These are phyloP conservation scores for Septoria linicola DNA, from an alignment of 2,329 filamentous ascomycete species.

Conservation along the genomic window DNA sequence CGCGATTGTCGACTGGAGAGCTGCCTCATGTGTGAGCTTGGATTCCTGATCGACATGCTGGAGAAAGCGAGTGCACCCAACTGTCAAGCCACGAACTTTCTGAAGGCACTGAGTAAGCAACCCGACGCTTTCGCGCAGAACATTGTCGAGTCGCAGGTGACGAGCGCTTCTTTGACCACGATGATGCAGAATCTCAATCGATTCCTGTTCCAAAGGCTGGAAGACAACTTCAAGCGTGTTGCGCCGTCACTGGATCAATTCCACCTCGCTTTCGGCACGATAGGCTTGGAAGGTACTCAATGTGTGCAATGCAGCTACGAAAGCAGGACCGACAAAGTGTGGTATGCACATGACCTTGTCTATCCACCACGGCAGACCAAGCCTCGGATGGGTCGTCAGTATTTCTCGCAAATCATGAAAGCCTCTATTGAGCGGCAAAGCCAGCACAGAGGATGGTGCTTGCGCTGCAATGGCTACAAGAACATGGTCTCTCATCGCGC, in stretches of 20 bases:
- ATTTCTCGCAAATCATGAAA: slow-evolving; percentile 90
- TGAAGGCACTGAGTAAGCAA: slow-evolving; percentile 83
- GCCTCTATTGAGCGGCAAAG: slow-evolving; percentile 86
- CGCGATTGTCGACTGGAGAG: slow-evolving; percentile 77
- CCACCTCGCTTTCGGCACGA: slow-evolving; percentile 71
- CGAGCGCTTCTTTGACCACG: slow-evolving; percentile 68
- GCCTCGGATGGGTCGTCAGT: slow-evolving; percentile 30
- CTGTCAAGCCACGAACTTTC: slow-evolving; percentile 91
- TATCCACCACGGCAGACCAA: slow-evolving; percentile 41
- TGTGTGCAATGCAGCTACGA: slow-evolving; percentile 88
- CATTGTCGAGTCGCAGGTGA: slow-evolving; percentile 78
- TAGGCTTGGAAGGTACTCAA: slow-evolving; percentile 69
- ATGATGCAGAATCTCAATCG: slow-evolving; percentile 85
- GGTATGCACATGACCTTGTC: slow-evolving; percentile 55
- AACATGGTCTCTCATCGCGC: slow-evolving; percentile 81
- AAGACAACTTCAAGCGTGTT: slow-evolving; percentile 58
- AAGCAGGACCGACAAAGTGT: slow-evolving; percentile 73
- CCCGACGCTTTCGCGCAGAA: slow-evolving; percentile 75
- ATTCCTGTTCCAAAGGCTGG: slow-evolving; percentile 79
- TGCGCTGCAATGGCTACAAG: slow-evolving; percentile 85
- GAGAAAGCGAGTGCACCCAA: slow-evolving; percentile 92
- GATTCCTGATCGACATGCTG: slow-evolving; percentile 96
- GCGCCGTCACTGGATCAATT: slow-evolving; percentile 59
- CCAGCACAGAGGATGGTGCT: slow-evolving; percentile 89
- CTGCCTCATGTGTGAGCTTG: slow-evolving; percentile 89